Evolutionary conservation across 345 rosid genomes (phyloP).

Genomic region (Kandelia obovata): DNA sequence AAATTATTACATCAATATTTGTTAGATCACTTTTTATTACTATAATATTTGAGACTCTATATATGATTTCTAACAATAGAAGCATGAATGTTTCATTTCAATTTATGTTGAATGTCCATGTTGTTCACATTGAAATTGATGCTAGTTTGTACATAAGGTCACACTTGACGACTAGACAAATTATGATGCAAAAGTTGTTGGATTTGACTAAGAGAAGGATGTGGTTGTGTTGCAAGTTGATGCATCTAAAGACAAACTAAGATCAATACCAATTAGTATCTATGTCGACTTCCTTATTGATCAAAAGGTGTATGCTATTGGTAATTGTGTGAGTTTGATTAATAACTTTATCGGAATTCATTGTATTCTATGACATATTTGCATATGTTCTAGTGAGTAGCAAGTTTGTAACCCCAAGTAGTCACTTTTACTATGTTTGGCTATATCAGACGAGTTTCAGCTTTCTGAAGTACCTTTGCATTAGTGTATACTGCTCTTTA

Average conservation of each 20-base stretch:
- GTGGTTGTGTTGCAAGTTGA: conserved; percentile 73
- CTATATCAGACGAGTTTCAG: not conserved
- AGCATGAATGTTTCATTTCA: not conserved
- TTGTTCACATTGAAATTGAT: conserved; percentile 6
- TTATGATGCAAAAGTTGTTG: conserved; percentile 83
- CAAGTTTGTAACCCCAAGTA: not conserved
- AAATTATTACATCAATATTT: not conserved
- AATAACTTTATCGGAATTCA: not conserved
- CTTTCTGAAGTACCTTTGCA: too few relatives aligned
- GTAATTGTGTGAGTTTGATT: conserved; percentile 73
- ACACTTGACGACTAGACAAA: conserved; percentile 86
- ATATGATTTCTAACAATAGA: not conserved
- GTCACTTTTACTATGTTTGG: not conserved
- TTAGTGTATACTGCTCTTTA: too few relatives aligned
- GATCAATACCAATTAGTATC: conserved; percentile 81
- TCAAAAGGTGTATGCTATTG: conserved; percentile 91
- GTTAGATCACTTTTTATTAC: not conserved
- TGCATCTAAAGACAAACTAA: conserved; percentile 66
- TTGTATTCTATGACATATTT: not conserved
- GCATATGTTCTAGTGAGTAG: not conserved
- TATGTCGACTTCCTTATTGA: conserved; percentile 96
- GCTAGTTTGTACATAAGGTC: conserved; percentile 46
- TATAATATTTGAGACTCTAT: not conserved
- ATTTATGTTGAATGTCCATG: not conserved
- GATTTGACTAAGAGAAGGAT: conserved; percentile 95